Evolutionary conservation across 495 filamentous ascomycete species (phyloP).

Genomic region (Neurospora tetraspora): DNA sequence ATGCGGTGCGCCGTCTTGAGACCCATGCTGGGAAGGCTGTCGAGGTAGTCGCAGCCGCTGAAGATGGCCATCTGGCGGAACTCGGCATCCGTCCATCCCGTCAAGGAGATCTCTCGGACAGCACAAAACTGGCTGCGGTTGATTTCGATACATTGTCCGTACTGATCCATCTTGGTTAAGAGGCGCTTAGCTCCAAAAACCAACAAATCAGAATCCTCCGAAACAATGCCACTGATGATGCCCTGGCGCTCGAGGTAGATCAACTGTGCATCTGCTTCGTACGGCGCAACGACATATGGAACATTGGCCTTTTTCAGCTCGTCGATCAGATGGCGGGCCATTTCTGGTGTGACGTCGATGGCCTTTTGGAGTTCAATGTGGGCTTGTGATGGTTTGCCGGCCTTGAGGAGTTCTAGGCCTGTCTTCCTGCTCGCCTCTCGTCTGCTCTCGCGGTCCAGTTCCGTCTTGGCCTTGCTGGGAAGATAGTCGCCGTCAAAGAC

Average conservation of each 20-base stretch:
- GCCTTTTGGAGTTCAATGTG: constrained; percentile 87
- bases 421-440: constrained; percentile 63
- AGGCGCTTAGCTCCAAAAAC: constrained; percentile 89
- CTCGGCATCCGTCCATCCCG: constrained; percentile 83
- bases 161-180: constrained; percentile 87
- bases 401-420: constrained; percentile 70
- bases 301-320: constrained; percentile 72
- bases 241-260: constrained; percentile 85
- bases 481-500: constrained; percentile 96
- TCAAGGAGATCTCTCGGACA: constrained; percentile 76
- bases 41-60: constrained; percentile 95
- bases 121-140: constrained; percentile 77
- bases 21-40: constrained; percentile 73
- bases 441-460: constrained; percentile 55
- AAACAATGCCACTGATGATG: constrained; percentile 75
- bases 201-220: constrained; percentile 92
- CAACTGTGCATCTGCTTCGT: constrained; percentile 94
- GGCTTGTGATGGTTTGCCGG: constrained; percentile 71
- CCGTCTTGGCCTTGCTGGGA: constrained; percentile 91
- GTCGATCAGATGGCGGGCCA: constrained; percentile 88
- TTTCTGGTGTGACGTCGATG: constrained; percentile 89
- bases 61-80: constrained; percentile 95
- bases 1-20: constrained; percentile 87
- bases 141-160: constrained; percentile 88
- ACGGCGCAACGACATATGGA: constrained; percentile 88